Evolutionary conservation across 202 grass and related monocot genomes (phyloP).

Genomic region (Miscanthus sacchariflorus): DNA sequence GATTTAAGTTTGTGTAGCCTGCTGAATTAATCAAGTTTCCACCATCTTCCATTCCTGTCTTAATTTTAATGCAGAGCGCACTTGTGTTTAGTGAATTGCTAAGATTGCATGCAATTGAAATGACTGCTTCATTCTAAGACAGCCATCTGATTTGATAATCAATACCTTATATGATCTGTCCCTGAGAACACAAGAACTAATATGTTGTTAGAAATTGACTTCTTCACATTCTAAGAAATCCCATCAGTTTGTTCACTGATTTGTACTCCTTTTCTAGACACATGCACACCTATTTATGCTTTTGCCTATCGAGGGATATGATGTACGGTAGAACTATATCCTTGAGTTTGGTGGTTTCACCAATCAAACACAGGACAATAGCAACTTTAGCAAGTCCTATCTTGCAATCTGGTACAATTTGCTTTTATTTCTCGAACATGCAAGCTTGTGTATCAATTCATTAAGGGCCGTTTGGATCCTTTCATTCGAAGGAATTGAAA

Average conservation of each 20-base stretch:
- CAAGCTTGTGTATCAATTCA: not conserved
- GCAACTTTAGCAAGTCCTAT: not conserved
- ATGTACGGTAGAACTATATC: not conserved
- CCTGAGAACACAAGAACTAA: not conserved
- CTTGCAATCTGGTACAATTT: not conserved
- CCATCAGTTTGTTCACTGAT: conserved; percentile 7
- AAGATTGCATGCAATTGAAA: not conserved
- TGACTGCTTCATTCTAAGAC: not conserved
- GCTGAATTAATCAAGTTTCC: not conserved
- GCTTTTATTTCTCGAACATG: not conserved
- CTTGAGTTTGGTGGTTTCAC: conserved; percentile 27
- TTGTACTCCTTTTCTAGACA: not conserved
- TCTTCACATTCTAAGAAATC: not conserved
- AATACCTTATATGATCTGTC: not conserved
- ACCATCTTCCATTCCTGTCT: not conserved
- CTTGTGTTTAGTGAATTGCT: not conserved
- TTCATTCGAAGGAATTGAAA: no score
- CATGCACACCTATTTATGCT: not conserved
- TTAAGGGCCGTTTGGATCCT: not conserved
- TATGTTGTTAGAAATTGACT: not conserved
- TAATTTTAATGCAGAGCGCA: not conserved
- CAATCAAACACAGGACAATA: not conserved
- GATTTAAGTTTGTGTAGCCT: conserved; percentile 5
- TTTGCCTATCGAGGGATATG: not conserved
- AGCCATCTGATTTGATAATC: conserved; percentile 13